phyloP scores from a whole-genome alignment of 164 flowering plant genomes.

The Tinospora cordifolia region DNA sequence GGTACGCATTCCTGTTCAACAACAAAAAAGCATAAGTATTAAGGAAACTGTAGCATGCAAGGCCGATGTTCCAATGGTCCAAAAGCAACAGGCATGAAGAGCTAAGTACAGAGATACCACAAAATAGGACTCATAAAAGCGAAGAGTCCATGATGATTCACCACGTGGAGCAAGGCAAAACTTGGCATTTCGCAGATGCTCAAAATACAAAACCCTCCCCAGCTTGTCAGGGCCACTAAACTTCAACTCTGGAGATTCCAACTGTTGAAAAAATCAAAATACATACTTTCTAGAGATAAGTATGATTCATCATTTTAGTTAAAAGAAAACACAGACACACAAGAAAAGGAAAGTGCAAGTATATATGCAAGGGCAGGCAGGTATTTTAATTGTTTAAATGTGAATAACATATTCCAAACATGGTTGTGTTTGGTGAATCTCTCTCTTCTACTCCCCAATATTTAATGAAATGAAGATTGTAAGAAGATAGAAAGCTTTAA shows the following conservation, averaged over 20 bases:
- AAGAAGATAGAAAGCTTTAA: no score
- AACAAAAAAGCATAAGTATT: conserved; percentile 4
- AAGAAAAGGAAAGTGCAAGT: not conserved
- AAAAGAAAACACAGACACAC: not conserved
- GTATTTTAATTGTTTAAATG: no score
- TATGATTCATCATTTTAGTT: not conserved
- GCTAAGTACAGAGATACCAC: conserved; percentile 63
- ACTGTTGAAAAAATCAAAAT: conserved; percentile 56
- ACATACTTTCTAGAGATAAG: conserved; percentile 6
- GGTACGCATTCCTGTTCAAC: conserved; percentile 83
- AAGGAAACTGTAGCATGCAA: not conserved
- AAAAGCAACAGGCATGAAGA: conserved; percentile 4
- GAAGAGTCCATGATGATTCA: conserved; percentile 98
- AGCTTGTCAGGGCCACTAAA: conserved; percentile 77
- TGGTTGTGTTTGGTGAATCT: no score
- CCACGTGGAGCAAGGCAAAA: conserved; percentile 98
- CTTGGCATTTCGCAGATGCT: conserved; percentile 83
- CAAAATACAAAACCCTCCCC: conserved; percentile 65
- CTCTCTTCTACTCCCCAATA: no score
- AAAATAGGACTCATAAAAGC: conserved; percentile 85
- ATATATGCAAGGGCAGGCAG: not conserved
- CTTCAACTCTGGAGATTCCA: conserved; percentile 97
- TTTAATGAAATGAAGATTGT: no score
- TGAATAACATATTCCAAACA: no score
- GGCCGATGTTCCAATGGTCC: not conserved